These are phyloP conservation scores for Cyanidiococcus yangmingshanensis DNA, from an alignment of 23 red algal species.

Conservation along the genomic window DNA sequence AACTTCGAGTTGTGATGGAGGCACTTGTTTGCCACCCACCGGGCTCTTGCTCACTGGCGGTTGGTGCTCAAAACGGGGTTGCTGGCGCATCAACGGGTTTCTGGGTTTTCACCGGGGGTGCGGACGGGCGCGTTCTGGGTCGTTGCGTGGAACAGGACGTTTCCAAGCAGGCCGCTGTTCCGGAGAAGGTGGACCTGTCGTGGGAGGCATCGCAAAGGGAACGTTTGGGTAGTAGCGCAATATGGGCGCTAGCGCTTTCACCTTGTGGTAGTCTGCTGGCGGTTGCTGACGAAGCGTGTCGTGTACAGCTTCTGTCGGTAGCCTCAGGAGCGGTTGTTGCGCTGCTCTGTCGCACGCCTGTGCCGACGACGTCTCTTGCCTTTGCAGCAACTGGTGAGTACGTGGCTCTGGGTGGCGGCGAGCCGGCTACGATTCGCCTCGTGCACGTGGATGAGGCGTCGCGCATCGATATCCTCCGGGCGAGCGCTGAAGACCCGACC, in stretches of 20 bases:
- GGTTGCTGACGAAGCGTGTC: background rate
- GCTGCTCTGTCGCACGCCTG: background rate
- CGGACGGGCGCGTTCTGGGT: background rate
- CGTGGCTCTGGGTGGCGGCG: background rate
- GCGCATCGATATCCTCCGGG: background rate
- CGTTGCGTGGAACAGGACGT: background rate
- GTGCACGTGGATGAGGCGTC: background rate
- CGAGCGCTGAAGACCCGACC: slow-evolving; percentile 2
- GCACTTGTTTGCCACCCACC: background rate
- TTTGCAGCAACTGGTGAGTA: background rate
- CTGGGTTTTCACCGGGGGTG: background rate
- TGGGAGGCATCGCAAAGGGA: background rate
- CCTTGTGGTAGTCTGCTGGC: background rate
- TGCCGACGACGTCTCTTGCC: background rate
- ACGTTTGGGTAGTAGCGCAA: background rate
- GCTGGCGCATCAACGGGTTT: background rate
- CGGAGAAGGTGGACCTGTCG: background rate
- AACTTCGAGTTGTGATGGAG: background rate
- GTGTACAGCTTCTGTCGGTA: background rate
- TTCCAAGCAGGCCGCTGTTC: background rate
- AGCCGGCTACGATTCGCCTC: slow-evolving; percentile 16
- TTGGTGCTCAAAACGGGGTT: background rate
- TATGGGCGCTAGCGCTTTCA: background rate
- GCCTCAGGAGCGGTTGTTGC: background rate
- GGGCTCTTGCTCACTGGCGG: background rate